These are phyloP conservation scores for Ophiosphaerella herpotricha DNA, from an alignment of 2,329 filamentous ascomycete species.

Conservation along the genomic window DNA sequence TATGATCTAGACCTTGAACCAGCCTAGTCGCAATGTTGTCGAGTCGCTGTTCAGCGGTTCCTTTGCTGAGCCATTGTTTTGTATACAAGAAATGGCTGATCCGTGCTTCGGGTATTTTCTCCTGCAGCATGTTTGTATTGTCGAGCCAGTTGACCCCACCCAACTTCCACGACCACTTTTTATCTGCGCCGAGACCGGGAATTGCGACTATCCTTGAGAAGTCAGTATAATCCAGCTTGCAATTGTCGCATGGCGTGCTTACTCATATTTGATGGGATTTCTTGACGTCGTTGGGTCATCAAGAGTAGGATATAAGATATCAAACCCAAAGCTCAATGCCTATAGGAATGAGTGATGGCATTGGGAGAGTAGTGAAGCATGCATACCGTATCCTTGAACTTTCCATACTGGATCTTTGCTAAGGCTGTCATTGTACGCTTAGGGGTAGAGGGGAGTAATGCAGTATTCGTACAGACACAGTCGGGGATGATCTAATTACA, in stretches of 20 bases:
- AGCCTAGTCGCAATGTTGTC: slow-evolving; percentile 31
- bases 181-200: slow-evolving; percentile 35
- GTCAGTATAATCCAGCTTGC: not conserved
- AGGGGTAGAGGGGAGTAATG: no score
- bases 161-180: slow-evolving; percentile 34
- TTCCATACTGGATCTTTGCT: not conserved
- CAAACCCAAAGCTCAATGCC: not conserved
- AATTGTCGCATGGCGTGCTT: not conserved
- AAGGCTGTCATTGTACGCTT: not conserved
- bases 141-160: slow-evolving; percentile 34
- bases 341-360: not conserved
- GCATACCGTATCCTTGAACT: not conserved
- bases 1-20: slow-evolving; percentile 19
- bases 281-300: not conserved
- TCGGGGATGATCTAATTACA: not conserved
- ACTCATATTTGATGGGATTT: slow-evolving; percentile 1
- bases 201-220: slow-evolving; percentile 33
- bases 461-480: not conserved
- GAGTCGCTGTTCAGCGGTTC: slow-evolving; percentile 33
- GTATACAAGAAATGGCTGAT: slow-evolving; percentile 38
- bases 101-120: slow-evolving; percentile 30
- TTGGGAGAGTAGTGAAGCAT: no score
- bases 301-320: not conserved
- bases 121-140: slow-evolving; percentile 34
- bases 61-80: slow-evolving; percentile 37